Evolutionary conservation across 345 rosid genomes (phyloP).

Genomic region (Eucalyptus viminalis): DNA sequence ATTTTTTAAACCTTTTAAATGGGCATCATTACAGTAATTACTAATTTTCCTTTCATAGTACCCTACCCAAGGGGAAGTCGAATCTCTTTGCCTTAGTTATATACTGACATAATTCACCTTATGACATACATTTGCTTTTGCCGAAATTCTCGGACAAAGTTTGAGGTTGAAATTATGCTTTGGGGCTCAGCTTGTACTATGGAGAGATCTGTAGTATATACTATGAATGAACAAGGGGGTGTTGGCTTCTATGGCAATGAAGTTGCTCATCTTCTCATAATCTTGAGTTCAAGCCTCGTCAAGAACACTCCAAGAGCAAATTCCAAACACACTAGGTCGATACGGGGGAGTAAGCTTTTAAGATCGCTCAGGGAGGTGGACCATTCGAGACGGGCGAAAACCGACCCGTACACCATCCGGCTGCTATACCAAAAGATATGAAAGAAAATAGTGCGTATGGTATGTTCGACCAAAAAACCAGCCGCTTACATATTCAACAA

Average conservation of each 20-base stretch:
- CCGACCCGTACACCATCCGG: background rate
- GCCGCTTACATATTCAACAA: background rate
- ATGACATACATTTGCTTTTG: background rate
- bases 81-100: background rate
- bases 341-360: background rate
- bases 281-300: background rate
- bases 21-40: background rate
- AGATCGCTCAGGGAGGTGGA: background rate
- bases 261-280: background rate
- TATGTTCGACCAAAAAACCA: background rate
- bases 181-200: background rate
- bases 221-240: background rate
- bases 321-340: background rate
- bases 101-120: background rate
- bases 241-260: background rate
- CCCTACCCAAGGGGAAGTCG: too few relatives aligned
- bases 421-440: background rate
- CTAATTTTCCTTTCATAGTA: too few relatives aligned
- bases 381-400: background rate
- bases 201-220: background rate
- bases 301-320: background rate
- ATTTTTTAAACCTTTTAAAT: background rate
- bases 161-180: background rate
- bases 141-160: background rate
- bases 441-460: background rate